Percentiles rank a stretch among this genome's conserved stretches.
phyloP scores from a whole-genome alignment of 805 yeast genomes.

The Pichia thaimueangensis region DNA sequence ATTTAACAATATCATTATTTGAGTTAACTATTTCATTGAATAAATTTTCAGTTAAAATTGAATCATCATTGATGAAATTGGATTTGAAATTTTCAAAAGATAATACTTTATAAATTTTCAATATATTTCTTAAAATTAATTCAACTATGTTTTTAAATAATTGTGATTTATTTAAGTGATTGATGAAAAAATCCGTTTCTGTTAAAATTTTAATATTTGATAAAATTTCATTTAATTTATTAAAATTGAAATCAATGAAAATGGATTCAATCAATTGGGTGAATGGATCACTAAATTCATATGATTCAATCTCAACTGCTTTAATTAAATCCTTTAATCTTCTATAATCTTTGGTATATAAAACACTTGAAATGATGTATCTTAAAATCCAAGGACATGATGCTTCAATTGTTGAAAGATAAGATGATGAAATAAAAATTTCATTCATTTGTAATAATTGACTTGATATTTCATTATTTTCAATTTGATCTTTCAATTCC shows the following conservation, averaged over 20 bases:
- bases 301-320: constrained; percentile 53
- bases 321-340: constrained; percentile 52
- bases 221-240: constrained; percentile 43
- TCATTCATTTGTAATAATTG: constrained; percentile 49
- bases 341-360: constrained; percentile 35
- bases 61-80: constrained; percentile 13
- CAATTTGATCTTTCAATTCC: constrained; percentile 4
- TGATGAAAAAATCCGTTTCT: constrained; percentile 53
- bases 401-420: constrained; percentile 62
- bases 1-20: constrained; percentile 6
- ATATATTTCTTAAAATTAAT: constrained; percentile 21
- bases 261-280: constrained; percentile 49
- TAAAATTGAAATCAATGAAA: constrained; percentile 54
- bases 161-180: constrained; percentile 31
- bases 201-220: constrained; percentile 41
- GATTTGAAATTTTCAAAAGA: constrained; percentile 18
- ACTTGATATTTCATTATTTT: background rate
- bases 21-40: constrained; percentile 24
- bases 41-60: constrained; percentile 6
- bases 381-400: constrained; percentile 67
- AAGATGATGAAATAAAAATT: constrained; percentile 51
- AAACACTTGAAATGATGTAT: constrained; percentile 57
- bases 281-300: constrained; percentile 62
- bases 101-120: constrained; percentile 22
- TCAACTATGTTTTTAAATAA: constrained; percentile 21